Evolutionary conservation across 768 basidiomycete species (phyloP), one percentile per base, ranked within the genome.

Genomic region (Boletus tomentosulus): DNA sequence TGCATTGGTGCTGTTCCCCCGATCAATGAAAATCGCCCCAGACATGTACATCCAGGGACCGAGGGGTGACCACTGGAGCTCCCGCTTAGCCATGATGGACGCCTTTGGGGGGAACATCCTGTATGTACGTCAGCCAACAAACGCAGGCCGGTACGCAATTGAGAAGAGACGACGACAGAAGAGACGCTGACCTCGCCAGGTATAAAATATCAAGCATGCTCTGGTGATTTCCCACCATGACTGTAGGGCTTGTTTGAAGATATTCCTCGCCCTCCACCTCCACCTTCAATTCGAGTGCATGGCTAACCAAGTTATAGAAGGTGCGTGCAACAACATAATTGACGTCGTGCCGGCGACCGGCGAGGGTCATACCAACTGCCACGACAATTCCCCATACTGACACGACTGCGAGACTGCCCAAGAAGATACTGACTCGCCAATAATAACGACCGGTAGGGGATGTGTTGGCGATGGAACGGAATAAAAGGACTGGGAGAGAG

Each of bases 1-100:
- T 0, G 97, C 96, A 22, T 77, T 73, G 25, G 80, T 69, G 59
- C 79, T 86, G 70, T 92, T 92, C 46, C 87, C 86, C 50, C 96
- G 81, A 73, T 98, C 86, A 56, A 99, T 77, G 67, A 97, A 98
- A 55, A 99, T 83, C 22, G 95, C 86, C 22, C 94, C 93, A 6
- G 89, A 86, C 68, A 94, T 77, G 35, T 78, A 76, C 91, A 98
- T 87, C 75, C 86, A 98, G 55, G 90, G 90, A 1, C 96, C 96
- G 15, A 98, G 79, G 2, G 97, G 97, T 1, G 83, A 76, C 78
- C 78, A 96, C 60, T 87, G 84, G 34, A 98, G 74, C 45, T 92
- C 89, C 63, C 87, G 85, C 79, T 99, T 99, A 19, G 94, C 86
- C 84, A 95, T 91, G 66, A 99, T 95, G 41, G 87, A 81, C 6